Evolutionary conservation across 2,329 filamentous ascomycete species (phyloP).

Genomic region (Aspergillus oerlinghausenensis): DNA sequence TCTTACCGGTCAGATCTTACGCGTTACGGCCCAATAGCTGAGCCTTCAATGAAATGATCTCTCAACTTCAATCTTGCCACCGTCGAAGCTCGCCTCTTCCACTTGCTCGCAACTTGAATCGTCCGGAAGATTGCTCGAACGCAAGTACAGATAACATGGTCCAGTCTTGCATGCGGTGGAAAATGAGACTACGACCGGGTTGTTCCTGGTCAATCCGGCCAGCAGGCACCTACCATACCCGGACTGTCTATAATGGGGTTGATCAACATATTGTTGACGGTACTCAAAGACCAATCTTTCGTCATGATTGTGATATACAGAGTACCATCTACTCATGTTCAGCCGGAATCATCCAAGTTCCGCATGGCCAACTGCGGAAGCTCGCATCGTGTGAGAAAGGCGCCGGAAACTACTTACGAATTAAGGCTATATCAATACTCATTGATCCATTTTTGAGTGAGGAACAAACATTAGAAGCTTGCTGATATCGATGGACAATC

Average conservation of each 20-base stretch:
- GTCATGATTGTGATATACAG: neutral
- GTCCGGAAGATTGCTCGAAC: neutral
- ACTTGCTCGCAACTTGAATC: neutral
- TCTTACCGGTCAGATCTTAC: conserved; percentile 75
- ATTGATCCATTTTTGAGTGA: neutral
- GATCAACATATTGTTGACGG: too few species aligned
- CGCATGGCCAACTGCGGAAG: neutral
- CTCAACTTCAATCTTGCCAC: neutral
- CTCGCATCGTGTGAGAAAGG: neutral
- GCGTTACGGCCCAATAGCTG: conserved; percentile 56
- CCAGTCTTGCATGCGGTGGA: neutral
- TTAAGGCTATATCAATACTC: neutral
- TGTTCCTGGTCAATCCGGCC: neutral
- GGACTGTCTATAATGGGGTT: neutral
- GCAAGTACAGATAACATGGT: neutral
- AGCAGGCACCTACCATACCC: neutral
- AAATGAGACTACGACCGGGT: neutral
- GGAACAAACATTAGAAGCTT: neutral
- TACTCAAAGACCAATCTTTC: neutral
- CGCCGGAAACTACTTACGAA: neutral
- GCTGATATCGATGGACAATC: neutral
- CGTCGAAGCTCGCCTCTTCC: neutral
- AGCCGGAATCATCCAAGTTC: too few species aligned
- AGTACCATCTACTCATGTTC: neutral
- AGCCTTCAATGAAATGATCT: neutral